phyloP scores from a whole-genome alignment of 495 filamentous ascomycete genomes.

The Corynascus novoguineensis region DNA sequence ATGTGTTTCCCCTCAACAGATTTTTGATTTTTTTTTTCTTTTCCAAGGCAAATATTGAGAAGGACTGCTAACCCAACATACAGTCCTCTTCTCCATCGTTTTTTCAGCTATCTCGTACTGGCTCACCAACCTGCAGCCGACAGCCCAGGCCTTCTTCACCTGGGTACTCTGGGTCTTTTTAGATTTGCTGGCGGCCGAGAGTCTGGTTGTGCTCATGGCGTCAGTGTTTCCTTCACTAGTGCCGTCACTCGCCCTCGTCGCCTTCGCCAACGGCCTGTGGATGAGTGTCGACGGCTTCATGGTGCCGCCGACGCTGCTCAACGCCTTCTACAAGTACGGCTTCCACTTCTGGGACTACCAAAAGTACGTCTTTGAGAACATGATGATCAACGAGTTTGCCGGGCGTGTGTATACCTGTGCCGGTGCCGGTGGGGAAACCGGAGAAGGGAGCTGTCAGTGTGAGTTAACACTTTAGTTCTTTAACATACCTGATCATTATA shows the following conservation, averaged over 20 bases:
- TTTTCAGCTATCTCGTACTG: conserved; percentile 74
- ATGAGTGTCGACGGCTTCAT: conserved; percentile 80
- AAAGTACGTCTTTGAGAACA: conserved; percentile 78
- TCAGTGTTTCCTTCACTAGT: conserved; percentile 73
- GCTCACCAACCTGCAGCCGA: conserved; percentile 69
- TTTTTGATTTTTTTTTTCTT: too few species aligned
- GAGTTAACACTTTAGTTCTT: not conserved
- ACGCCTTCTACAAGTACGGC: conserved; percentile 78
- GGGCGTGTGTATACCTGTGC: conserved; percentile 57
- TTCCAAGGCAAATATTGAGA: too few species aligned
- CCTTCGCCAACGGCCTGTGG: conserved; percentile 82
- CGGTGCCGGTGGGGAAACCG: too few species aligned
- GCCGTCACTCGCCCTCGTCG: conserved; percentile 64
- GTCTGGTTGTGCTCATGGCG: conserved; percentile 69
- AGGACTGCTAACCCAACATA: not conserved
- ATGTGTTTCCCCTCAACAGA: conserved; percentile 10
- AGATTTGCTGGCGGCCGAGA: conserved; percentile 74
- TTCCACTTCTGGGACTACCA: conserved; percentile 84
- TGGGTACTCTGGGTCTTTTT: conserved; percentile 86
- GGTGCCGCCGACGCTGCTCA: conserved; percentile 62
- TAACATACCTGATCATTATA: too few species aligned
- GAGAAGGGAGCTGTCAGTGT: conserved; percentile 51
- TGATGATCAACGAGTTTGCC: conserved; percentile 84
- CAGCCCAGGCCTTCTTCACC: conserved; percentile 60
- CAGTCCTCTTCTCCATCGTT: conserved; percentile 61